Base-by-base conservation (phyloP, 2,329 filamentous ascomycete genomes). In the Colletotrichum sp. region DNA sequence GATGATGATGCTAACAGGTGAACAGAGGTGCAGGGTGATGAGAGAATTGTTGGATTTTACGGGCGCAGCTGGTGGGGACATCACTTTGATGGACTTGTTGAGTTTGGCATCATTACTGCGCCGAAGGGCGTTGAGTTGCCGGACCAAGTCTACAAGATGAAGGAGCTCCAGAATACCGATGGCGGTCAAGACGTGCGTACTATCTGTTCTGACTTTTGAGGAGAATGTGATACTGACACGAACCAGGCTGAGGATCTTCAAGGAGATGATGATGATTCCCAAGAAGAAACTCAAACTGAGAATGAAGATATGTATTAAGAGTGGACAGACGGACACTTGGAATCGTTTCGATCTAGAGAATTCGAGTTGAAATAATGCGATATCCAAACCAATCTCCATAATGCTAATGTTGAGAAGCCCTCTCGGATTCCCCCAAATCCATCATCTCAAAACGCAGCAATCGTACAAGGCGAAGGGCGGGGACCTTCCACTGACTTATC, bases 41-140 rank as follows among this genome's bases (percentile, higher is more conserved):
- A 89, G 67, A 82, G 82, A 15, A 86, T 89, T 60, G 82, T 90
- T 10, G 88, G 88, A 0, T 89, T 89, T 77, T 88, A 82, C 73
- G 88, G 88, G 4, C 80, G 78, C 65, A 88, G 84, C 71, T 78
- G 79, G 65, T 70, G 71, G 74, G 71, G 71, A 1, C 9, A 15
- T 9, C 16, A 32, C 7, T 79, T 78, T 13, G 79, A 77, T 3
- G 79, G 79, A 49, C 82, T 81, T 78, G 80, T 77, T 69, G 85
- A 89, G 77, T 89, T 89, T 80, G 88, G 88, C 7, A 89, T 89
- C 66, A 82, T 90, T 24, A 89, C 86, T 2, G 86, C 84, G 6
- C 85, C 86, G 0, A 84, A 80, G 70, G 81, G 80, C 44, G 79
- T 85, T 5, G 83, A 84, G 8, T 77, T 89, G 15, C 87, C 88